A percentile compares a stretch with the other conserved stretches of the same genome.
These are phyloP conservation scores for Stachybotrys chartarum DNA, from an alignment of 2,329 filamentous ascomycete genomes.

Conservation along the genomic window DNA sequence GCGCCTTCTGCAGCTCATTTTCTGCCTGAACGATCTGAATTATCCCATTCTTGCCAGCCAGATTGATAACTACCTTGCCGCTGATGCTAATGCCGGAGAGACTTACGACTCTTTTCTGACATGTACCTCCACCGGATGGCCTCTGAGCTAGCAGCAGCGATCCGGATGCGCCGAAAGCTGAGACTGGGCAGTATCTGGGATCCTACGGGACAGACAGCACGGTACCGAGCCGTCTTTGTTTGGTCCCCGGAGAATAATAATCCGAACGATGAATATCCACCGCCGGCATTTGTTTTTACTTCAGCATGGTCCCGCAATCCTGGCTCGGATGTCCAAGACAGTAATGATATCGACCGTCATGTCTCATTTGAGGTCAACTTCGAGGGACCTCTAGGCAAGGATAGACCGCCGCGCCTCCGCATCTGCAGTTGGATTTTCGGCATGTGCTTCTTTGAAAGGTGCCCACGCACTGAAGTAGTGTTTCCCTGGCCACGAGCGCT, in stretches of 20 bases:
- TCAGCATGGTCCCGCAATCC: slow-evolving; percentile 3
- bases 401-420: slow-evolving; percentile 3
- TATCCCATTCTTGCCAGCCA: background rate
- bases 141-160: slow-evolving; percentile 4
- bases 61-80: slow-evolving; percentile 4
- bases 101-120: slow-evolving; percentile 4
- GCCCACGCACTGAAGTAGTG: slow-evolving; percentile 6
- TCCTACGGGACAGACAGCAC: background rate
- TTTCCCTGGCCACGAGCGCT: slow-evolving; percentile 15
- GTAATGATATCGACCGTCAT: slow-evolving; percentile 7
- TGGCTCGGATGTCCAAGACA: slow-evolving; percentile 2
- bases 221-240: slow-evolving; percentile 6
- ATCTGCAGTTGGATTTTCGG: slow-evolving; percentile 13
- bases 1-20: slow-evolving; percentile 1
- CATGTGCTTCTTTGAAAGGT: slow-evolving; percentile 13
- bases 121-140: slow-evolving; percentile 6
- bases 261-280: too few species aligned
- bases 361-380: slow-evolving; percentile 6
- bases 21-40: background rate
- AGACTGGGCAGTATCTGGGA: slow-evolving; percentile 6
- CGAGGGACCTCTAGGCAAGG: background rate
- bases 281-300: slow-evolving; percentile 6
- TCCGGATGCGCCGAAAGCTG: slow-evolving; percentile 4
- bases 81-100: slow-evolving; percentile 2
- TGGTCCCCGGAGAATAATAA: slow-evolving; percentile 2